Conservation (phyloP, 1,284 basidiomycete genomes). For the Bothia castanella region DNA sequence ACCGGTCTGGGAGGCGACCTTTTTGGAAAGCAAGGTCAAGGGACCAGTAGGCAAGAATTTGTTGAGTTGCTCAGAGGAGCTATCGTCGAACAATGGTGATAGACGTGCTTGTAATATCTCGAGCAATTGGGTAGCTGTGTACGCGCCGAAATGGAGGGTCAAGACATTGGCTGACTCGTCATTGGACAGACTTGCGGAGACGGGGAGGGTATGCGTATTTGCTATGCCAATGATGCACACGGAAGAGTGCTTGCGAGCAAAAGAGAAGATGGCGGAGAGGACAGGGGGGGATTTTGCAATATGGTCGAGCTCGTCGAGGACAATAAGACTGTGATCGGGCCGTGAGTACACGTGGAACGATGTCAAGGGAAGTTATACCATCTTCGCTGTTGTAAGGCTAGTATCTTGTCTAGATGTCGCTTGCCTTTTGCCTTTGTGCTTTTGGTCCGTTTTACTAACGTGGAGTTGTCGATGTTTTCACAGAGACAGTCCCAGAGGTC, state of each 20-base stretch:
- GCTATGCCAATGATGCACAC: conserved; percentile 72
- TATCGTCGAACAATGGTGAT: conserved; percentile 38
- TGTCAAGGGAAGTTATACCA: conserved; percentile 44
- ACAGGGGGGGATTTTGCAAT: conserved; percentile 56
- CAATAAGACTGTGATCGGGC: conserved; percentile 51
- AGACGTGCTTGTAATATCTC: conserved; percentile 63
- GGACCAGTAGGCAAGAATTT: conserved; percentile 61
- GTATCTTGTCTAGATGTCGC: conserved; percentile 43
- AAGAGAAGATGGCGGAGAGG: conserved; percentile 58
- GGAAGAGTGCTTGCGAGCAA: conserved; percentile 48
- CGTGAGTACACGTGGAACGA: conserved; percentile 1
- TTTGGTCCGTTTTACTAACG: conserved; percentile 39
- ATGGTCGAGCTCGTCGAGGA: conserved; percentile 79
- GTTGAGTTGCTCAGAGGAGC: conserved; percentile 36
- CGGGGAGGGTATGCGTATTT: conserved; percentile 76
- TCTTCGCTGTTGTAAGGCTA: conserved; percentile 40
- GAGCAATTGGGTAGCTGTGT: conserved; percentile 63
- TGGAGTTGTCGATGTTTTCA: conserved; percentile 48
- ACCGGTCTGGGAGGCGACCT: conserved; percentile 71
- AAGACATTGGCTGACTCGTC: conserved; percentile 39
- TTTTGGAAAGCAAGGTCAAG: conserved; percentile 67
- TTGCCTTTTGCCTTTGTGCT: conserved; percentile 37
- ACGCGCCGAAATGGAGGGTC: conserved; percentile 75
- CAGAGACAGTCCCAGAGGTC: conserved; percentile 66
- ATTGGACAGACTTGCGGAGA: conserved; percentile 27